A percentile compares a stretch with the other conserved stretches of the same genome.
Conservation (phyloP, 129 eudicot genomes). For the Artemisia tridentata region DNA sequence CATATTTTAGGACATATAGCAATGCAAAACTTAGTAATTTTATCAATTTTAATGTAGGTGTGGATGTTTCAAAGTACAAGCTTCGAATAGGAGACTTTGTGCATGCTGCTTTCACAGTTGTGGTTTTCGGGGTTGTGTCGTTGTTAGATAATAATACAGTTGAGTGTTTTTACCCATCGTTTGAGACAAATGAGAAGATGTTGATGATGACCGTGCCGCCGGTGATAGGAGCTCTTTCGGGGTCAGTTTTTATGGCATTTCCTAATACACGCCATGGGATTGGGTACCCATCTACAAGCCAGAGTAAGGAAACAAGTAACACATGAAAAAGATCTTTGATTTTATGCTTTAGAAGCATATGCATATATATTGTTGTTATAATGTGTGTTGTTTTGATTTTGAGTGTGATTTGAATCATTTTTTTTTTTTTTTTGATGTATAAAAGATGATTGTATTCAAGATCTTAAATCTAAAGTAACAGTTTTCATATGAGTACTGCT, state of each 20-base stretch:
- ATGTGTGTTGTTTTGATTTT: neutral
- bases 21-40: neutral
- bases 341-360: neutral
- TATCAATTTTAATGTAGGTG: neutral
- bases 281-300: conserved; percentile 47
- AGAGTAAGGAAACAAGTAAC: conserved; percentile 9
- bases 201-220: conserved; percentile 67
- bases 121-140: conserved; percentile 56
- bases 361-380: neutral
- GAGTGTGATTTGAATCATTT: neutral
- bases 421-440: no score
- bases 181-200: conserved; percentile 42
- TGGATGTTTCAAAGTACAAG: conserved; percentile 38
- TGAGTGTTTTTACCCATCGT: conserved; percentile 56
- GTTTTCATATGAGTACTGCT: no score
- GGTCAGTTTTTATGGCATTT: conserved; percentile 49
- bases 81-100: conserved; percentile 62
- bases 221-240: conserved; percentile 54
- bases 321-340: neutral
- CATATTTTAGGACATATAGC: no score
- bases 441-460: neutral
- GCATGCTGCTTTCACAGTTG: conserved; percentile 44
- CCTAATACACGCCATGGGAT: conserved; percentile 72
- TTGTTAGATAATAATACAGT: conserved; percentile 60
- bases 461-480: no score